Conservation (phyloP, 306 rosid genomes). For the Crotalaria pallida region DNA sequence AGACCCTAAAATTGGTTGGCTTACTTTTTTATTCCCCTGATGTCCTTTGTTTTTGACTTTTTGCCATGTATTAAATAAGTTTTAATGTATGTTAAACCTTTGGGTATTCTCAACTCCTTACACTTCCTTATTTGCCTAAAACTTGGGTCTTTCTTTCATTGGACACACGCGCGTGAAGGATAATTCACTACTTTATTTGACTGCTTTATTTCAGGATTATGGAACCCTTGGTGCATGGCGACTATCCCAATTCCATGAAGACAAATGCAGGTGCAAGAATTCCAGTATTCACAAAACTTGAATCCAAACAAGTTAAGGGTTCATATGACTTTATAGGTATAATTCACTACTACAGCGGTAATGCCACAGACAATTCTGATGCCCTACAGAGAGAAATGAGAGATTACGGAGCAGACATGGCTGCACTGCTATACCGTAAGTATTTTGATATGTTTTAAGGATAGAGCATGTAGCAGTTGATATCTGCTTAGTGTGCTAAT, state of each 20-base stretch:
- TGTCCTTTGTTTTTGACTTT: neutral
- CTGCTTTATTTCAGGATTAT: slow-evolving; percentile 31
- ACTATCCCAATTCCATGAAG: slow-evolving; percentile 51
- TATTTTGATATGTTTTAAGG: neutral
- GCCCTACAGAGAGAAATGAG: slow-evolving; percentile 22
- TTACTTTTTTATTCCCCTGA: neutral
- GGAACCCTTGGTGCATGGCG: slow-evolving; percentile 60
- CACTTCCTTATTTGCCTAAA: neutral
- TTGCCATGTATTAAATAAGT: neutral
- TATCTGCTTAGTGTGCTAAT: neutral
- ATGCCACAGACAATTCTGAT: slow-evolving; percentile 32
- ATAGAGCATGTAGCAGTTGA: neutral
- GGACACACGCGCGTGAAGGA: neutral
- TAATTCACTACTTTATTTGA: neutral
- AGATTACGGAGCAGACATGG: slow-evolving; percentile 32
- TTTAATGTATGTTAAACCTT: neutral
- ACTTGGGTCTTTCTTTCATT: neutral
- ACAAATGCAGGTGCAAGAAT: slow-evolving; percentile 35
- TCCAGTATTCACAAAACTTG: slow-evolving; percentile 28
- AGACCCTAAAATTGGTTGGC: neutral
- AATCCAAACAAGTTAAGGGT: slow-evolving; percentile 35
- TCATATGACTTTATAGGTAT: slow-evolving; percentile 49
- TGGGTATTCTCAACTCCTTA: neutral
- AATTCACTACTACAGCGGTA: slow-evolving; percentile 6
- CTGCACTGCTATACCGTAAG: neutral